These are phyloP conservation scores for Sclerotinia subarctica DNA, from an alignment of 2,329 filamentous ascomycete genomes.

Conservation along the genomic window DNA sequence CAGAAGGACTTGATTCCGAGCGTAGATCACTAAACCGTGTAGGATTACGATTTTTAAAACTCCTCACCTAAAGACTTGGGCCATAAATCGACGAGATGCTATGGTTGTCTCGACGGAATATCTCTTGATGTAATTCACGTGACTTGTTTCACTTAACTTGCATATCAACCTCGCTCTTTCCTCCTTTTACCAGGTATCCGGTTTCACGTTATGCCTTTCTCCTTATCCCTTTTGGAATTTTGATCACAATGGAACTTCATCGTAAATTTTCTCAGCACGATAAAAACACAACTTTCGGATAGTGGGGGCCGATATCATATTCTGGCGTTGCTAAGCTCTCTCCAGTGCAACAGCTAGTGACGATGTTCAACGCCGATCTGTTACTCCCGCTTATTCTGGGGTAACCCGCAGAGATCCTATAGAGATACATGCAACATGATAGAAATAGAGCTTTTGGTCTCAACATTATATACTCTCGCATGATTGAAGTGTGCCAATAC, in stretches of 20 bases:
- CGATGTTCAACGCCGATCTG: conserved; percentile 10
- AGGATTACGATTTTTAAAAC: neutral
- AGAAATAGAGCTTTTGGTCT: conserved; percentile 3
- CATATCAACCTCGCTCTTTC: neutral
- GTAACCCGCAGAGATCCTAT: conserved; percentile 13
- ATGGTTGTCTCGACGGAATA: neutral
- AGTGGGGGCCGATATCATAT: conserved; percentile 12
- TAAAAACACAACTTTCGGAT: conserved; percentile 7
- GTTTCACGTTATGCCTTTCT: neutral
- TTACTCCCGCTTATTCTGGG: conserved; percentile 18
- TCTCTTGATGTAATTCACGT: neutral
- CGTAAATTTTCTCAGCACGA: neutral
- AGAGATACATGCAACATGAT: conserved; percentile 18
- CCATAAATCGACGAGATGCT: neutral
- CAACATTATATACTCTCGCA: conserved; percentile 5
- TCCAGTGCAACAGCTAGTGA: conserved; percentile 15
- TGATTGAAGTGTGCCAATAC: conserved; percentile 13
- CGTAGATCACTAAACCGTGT: neutral
- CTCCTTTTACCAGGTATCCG: neutral
- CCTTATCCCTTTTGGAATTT: too few relatives aligned
- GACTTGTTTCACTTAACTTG: neutral
- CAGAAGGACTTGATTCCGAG: neutral
- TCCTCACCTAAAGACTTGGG: neutral
- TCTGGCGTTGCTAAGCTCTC: conserved; percentile 9
- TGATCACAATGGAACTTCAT: neutral